Evolutionary conservation across 805 yeast species (phyloP).

Genomic region (Blastobotrys terrestris): DNA sequence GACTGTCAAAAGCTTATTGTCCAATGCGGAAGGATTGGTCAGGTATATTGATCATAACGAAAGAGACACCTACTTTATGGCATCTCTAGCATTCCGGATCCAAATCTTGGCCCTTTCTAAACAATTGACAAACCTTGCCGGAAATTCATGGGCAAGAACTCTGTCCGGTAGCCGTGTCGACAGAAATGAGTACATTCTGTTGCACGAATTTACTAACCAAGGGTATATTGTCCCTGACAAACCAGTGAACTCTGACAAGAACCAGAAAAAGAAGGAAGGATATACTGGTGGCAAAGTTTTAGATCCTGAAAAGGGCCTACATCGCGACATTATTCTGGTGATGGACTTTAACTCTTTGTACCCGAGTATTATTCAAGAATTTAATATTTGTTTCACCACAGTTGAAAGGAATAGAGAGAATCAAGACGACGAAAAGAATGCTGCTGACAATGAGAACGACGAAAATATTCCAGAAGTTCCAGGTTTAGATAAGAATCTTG

Average conservation of each 20-base stretch:
- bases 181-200: conserved; percentile 84
- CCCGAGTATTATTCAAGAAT: conserved; percentile 96
- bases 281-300: conserved; percentile 92
- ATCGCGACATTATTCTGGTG: conserved; percentile 79
- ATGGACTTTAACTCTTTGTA: conserved; percentile 98
- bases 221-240: conserved; percentile 87
- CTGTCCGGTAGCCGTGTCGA: conserved; percentile 94
- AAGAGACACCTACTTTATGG: conserved; percentile 59
- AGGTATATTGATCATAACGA: conserved; percentile 68
- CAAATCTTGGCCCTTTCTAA: conserved; percentile 86
- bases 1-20: not conserved
- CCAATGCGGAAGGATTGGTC: conserved; percentile 54
- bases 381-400: conserved; percentile 93
- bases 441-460: conserved; percentile 40
- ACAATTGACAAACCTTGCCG: conserved; percentile 88
- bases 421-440: conserved; percentile 54
- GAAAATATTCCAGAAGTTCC: conserved; percentile 72
- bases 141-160: conserved; percentile 96
- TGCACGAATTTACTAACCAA: conserved; percentile 82
- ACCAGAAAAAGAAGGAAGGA: conserved; percentile 35
- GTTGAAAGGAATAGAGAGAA: conserved; percentile 55
- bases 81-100: conserved; percentile 70
- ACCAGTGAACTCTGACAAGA: conserved; percentile 38
- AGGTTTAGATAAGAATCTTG: conserved; percentile 48
- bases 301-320: conserved; percentile 94